Conservation (phyloP, 495 filamentous ascomycete species). For the Chaetomidium leptoderma region DNA sequence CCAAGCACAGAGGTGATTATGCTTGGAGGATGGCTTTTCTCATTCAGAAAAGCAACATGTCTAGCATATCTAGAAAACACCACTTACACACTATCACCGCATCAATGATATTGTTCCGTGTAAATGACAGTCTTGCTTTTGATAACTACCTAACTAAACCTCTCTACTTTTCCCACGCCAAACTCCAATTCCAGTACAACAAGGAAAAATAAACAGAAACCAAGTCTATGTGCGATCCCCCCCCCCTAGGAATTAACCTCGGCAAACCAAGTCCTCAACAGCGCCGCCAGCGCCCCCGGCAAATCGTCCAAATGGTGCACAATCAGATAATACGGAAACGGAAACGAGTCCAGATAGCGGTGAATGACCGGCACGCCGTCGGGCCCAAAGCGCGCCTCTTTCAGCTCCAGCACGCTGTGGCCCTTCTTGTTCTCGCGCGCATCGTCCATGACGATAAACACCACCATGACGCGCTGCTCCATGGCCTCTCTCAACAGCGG, state of each 20-base stretch:
- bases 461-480: conserved; percentile 94
- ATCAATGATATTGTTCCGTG: not conserved
- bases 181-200: conserved; percentile 2
- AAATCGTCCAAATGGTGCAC: conserved; percentile 88
- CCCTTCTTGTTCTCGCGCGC: conserved; percentile 44
- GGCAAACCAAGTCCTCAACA: conserved; percentile 93
- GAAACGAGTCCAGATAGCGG: conserved; percentile 90
- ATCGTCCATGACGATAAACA: conserved; percentile 93
- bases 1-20: no score
- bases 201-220: not conserved
- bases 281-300: conserved; percentile 77
- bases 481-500: conserved; percentile 78
- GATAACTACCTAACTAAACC: not conserved
- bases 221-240: not conserved
- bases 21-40: no score
- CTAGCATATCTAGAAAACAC: no score
- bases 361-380: conserved; percentile 65
- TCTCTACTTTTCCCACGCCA: conserved; percentile 11
- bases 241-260: conserved; percentile 59
- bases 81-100: no score
- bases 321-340: conserved; percentile 92
- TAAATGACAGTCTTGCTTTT: not conserved
- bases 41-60: no score
- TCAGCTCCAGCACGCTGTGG: conserved; percentile 70
- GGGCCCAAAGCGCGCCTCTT: conserved; percentile 69